Evolutionary conservation across 306 rosid species (phyloP), one percentile per base, ranked within the genome.

Genomic region (Cucurbita maxima): DNA sequence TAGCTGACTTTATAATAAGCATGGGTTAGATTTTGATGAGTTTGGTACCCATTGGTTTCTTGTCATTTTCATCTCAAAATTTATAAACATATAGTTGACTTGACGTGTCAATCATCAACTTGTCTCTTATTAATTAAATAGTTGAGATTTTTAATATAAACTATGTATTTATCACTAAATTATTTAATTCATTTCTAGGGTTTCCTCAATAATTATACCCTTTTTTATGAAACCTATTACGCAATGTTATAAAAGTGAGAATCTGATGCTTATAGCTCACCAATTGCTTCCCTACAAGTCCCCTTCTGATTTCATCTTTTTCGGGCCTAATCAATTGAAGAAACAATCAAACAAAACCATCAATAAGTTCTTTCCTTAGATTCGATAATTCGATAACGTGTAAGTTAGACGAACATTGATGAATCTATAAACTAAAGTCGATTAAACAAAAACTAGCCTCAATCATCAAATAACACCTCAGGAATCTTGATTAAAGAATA

Each of bases 1-100:
- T 5, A 18, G 52, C 18, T 66, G 72, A 62, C 70, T 40, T 62
- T 38, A 38, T 8, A 62, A 62, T 16, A 3, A 40, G 50, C 64
- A 30, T 7, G 69, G 69, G 64, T 30, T 37, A 6, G 47, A 37
- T 36, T 38, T 61, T 61, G 30, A 15, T 61, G 9, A 7, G 69
- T 38, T 9, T 76, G 50, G 34, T 73, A 79, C 71, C 73, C 73
- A 79, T 76, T 12, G 30, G 16, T 20, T 75, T 71, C 58, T 73
- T 71, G 55, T 38, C 68, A 45, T 22, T 70, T 19, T 67, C 56
- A 50, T 50, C 51, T 10, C 18, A 48, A 75, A 54, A 57, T 54
- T 76, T 41, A 38, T 45, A 61, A 44, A n/a, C 66, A 63, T 41
- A 30, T 14, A 44, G 74, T 80, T 76, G 80, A 76, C 75, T 61